Percentiles rank a stretch among this genome's conserved stretches.
phyloP scores from a whole-genome alignment of 2,329 filamentous ascomycete species.

The Penicillium sp. region DNA sequence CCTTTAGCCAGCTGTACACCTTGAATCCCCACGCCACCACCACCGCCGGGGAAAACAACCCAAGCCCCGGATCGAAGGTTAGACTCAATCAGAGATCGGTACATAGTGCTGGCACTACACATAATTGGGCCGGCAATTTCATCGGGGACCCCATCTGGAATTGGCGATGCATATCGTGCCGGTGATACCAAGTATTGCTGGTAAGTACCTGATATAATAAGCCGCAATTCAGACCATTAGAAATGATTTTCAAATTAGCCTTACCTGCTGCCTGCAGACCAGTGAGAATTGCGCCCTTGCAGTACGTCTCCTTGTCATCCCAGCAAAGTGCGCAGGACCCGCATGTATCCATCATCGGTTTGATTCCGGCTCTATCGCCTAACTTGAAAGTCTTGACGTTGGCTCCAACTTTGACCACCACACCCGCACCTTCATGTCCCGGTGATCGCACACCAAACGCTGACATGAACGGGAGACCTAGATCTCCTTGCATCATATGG shows the following conservation, averaged over 20 bases:
- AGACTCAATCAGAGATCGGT: slow-evolving; percentile 55
- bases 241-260: slow-evolving; percentile 8
- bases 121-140: slow-evolving; percentile 60
- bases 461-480: slow-evolving; percentile 49
- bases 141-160: slow-evolving; percentile 56
- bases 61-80: slow-evolving; percentile 52
- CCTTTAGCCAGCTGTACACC: slow-evolving; percentile 55
- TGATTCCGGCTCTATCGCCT: slow-evolving; percentile 54
- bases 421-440: slow-evolving; percentile 58
- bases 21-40: slow-evolving; percentile 58
- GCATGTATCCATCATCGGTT: slow-evolving; percentile 54
- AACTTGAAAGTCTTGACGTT: slow-evolving; percentile 54
- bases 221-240: background rate
- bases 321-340: slow-evolving; percentile 52
- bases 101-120: slow-evolving; percentile 59
- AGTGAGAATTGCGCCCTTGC: slow-evolving; percentile 25
- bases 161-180: slow-evolving; percentile 53
- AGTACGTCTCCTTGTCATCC: slow-evolving; percentile 53
- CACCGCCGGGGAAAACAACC: slow-evolving; percentile 45
- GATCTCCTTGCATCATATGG: slow-evolving; percentile 57
- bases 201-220: slow-evolving; percentile 48
- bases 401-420: slow-evolving; percentile 56
- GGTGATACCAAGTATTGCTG: slow-evolving; percentile 60
- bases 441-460: slow-evolving; percentile 46
- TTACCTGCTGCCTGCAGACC: slow-evolving; percentile 45